phyloP scores from a whole-genome alignment of 2,329 filamentous ascomycete species.

The Ceratocystiopsis minuta region DNA sequence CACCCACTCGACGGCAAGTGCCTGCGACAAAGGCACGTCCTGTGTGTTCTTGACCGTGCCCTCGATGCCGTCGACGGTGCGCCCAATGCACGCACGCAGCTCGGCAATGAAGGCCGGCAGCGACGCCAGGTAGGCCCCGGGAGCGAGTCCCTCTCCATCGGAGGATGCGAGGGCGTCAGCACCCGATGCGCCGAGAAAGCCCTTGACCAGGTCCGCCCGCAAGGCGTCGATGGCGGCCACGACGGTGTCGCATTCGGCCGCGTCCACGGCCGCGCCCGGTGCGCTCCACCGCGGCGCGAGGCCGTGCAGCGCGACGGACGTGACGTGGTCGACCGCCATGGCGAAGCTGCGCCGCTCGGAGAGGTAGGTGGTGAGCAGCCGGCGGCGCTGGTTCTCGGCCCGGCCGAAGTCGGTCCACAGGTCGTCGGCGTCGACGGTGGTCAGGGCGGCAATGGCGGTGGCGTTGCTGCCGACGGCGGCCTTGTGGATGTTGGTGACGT shows the following conservation, averaged over 20 bases:
- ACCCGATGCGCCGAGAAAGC: slow-evolving; percentile 27
- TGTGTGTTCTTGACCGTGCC: slow-evolving; percentile 30
- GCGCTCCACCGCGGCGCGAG: no score
- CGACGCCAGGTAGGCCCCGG: slow-evolving; percentile 24
- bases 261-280: no score
- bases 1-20: slow-evolving; percentile 40
- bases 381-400: slow-evolving; percentile 40
- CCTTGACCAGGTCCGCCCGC: slow-evolving; percentile 3
- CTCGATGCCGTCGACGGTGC: slow-evolving; percentile 29
- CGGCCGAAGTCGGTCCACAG: slow-evolving; percentile 43
- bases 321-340: slow-evolving; percentile 40
- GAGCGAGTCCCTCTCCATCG: slow-evolving; percentile 22
- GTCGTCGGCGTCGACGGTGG: slow-evolving; percentile 33
- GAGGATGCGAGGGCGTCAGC: slow-evolving; percentile 27
- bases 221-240: slow-evolving; percentile 1
- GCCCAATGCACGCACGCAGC: slow-evolving; percentile 29
- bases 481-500: slow-evolving; percentile 57
- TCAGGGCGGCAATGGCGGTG: slow-evolving; percentile 12
- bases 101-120: slow-evolving; percentile 30
- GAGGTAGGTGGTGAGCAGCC: slow-evolving; percentile 55
- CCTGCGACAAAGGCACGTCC: slow-evolving; percentile 25
- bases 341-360: slow-evolving; percentile 52
- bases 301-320: slow-evolving; percentile 29
- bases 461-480: slow-evolving; percentile 41
- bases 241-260: neutral